Percentiles rank a stretch among this genome's conserved stretches.
Conservation (phyloP, 78 protist genomes). For the Pigoraptor vietnamica region DNA sequence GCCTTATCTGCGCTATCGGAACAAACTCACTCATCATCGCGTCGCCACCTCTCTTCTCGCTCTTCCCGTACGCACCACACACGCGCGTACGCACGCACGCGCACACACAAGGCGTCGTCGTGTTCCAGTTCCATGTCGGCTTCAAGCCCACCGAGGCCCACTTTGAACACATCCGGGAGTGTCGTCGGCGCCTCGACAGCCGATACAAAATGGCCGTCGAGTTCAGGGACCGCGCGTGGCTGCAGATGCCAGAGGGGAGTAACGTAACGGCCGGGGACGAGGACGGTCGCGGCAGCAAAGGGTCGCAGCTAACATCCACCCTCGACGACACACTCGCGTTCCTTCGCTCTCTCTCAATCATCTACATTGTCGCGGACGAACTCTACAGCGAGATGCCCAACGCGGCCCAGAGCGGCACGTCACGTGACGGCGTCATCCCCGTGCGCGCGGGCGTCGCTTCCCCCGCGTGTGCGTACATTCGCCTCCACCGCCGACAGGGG, state of each 20-base stretch:
- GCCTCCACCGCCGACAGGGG: not conserved
- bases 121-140: not conserved
- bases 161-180: not conserved
- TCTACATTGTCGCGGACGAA: not conserved
- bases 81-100: too few species aligned
- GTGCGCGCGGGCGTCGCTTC: not conserved
- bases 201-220: not conserved
- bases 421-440: not conserved
- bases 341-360: not conserved
- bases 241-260: not conserved
- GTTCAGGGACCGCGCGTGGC: not conserved
- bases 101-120: too few species aligned
- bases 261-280: not conserved
- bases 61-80: too few species aligned
- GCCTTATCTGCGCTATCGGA: too few species aligned
- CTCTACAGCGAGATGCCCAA: not conserved
- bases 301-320: too few species aligned
- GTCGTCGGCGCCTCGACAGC: not conserved
- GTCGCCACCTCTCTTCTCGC: too few species aligned
- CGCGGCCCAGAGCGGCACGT: not conserved
- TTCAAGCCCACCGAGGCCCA: not conserved
- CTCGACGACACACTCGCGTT: not conserved
- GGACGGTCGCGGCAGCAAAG: not conserved
- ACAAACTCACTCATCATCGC: too few species aligned
- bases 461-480: not conserved